A percentile compares a stretch with the other conserved stretches of the same genome.
phyloP scores from a whole-genome alignment of 2,329 filamentous ascomycete genomes.

The Ceratocystis cubensis region DNA sequence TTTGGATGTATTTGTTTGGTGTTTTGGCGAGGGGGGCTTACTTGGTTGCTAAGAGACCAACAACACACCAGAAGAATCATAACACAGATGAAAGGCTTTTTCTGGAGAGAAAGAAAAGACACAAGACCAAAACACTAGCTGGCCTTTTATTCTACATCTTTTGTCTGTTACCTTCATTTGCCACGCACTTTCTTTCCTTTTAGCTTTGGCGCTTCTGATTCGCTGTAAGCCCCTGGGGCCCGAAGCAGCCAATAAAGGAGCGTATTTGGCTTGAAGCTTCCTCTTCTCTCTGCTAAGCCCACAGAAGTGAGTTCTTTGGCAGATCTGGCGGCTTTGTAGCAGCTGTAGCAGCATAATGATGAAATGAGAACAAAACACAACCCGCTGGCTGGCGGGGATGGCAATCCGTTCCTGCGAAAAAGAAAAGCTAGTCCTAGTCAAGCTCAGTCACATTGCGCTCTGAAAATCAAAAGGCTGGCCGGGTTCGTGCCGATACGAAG shows the following conservation, averaged over 20 bases:
- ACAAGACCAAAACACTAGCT: no score
- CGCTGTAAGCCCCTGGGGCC: not conserved
- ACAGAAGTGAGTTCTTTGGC: not conserved
- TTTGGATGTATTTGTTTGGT: not conserved
- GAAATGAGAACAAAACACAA: not conserved
- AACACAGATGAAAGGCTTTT: not conserved
- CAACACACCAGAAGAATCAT: not conserved
- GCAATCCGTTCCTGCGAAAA: no score
- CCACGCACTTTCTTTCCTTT: not conserved
- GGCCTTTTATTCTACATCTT: no score
- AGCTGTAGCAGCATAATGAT: not conserved
- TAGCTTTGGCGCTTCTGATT: not conserved
- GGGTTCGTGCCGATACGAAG: slow-evolving; percentile 9
- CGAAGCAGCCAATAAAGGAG: not conserved
- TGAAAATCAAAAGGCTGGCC: not conserved
- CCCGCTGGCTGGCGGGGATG: no score
- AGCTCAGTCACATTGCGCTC: not conserved
- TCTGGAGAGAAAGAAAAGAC: no score
- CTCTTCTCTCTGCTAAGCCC: not conserved
- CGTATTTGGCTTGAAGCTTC: not conserved
- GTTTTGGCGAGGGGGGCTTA: not conserved
- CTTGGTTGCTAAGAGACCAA: not conserved
- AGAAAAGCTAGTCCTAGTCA: not conserved
- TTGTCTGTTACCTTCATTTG: not conserved
- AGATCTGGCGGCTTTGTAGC: no score